Evolutionary conservation across 306 rosid species (phyloP), one percentile per base, ranked within the genome.

Genomic region (Sechiopsis laciniata): DNA sequence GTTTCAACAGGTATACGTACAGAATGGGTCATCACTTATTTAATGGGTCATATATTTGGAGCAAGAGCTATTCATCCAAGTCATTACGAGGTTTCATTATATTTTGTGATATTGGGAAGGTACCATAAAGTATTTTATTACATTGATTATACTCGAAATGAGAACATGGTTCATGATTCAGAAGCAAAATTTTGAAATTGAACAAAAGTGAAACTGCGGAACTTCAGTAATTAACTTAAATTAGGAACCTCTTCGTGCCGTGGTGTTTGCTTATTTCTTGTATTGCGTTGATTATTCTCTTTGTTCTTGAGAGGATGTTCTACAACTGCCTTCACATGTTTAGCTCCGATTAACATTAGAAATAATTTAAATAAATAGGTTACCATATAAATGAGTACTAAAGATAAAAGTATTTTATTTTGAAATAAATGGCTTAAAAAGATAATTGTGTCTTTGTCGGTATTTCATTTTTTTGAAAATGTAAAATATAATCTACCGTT

Each of bases 41-140:
- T 7, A 71, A 78, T 66, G 78, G 78, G 13, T 63, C 82, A 22
- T 56, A 40, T 80, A 66, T 71, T 55, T 80, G 86, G 86, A 80
- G 84, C 78, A 80, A 85, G 82, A 42, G 59, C 50, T 87, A 84
- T 83, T 76, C 85, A 60, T 94, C 91, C 87, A 86, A 77, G 83
- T 85, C 99, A 20, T 77, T 89, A 74, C 99, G 91, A 75, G 92
- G 88, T n/a, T 83, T 94, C 45, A 24, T 91, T 77, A 76, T 94
- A 53, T 94, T 87, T 78, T 96, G 98, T n/a, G 96, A 94, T 82
- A 89, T 94, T 96, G 97, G 96, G 60, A 90, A 92, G 96, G 96
- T 92, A 85, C n/a, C 42, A 26, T 77, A 56, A 51, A 54, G 53
- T 40, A 45, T 71, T 52, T 11, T 3, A 9, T 53, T 52, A 24